Evolutionary conservation across 1,139 yeast genomes (phyloP).

Genomic region (Pichia kudriavzevii): DNA sequence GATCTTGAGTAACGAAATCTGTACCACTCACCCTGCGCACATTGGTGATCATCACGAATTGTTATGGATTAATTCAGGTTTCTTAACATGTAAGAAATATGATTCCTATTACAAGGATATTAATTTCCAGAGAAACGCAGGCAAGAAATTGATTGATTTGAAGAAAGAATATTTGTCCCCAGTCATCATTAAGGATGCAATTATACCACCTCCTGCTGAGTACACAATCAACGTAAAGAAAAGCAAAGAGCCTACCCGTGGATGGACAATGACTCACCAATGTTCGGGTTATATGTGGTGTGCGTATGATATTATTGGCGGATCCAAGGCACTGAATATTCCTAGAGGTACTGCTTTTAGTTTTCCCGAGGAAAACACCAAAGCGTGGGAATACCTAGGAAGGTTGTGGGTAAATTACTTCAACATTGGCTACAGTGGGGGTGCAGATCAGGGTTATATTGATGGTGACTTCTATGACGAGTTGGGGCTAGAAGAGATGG

Average conservation of each 20-base stretch:
- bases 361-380: constrained; percentile 18
- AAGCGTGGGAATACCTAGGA: constrained; percentile 25
- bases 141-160: constrained; percentile 27
- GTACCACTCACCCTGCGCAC: constrained; percentile 69
- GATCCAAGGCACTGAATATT: constrained; percentile 22
- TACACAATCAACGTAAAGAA: constrained; percentile 17
- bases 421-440: constrained; percentile 18
- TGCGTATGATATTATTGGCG: constrained; percentile 46
- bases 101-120: constrained; percentile 31
- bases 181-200: constrained; percentile 40
- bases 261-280: constrained; percentile 49
- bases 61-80: constrained; percentile 66
- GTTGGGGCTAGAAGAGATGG: constrained; percentile 21
- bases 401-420: constrained; percentile 27
- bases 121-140: constrained; percentile 24
- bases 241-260: constrained; percentile 42
- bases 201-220: constrained; percentile 54
- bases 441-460: constrained; percentile 22
- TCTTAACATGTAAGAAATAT: constrained; percentile 49
- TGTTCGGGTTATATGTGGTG: constrained; percentile 55
- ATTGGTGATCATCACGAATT: constrained; percentile 39
- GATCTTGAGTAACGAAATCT: constrained; percentile 41
- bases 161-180: constrained; percentile 36
- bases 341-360: constrained; percentile 23
- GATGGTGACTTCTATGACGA: constrained; percentile 27